phyloP scores from a whole-genome alignment of 2,329 filamentous ascomycete genomes.

The Colletotrichum horii region DNA sequence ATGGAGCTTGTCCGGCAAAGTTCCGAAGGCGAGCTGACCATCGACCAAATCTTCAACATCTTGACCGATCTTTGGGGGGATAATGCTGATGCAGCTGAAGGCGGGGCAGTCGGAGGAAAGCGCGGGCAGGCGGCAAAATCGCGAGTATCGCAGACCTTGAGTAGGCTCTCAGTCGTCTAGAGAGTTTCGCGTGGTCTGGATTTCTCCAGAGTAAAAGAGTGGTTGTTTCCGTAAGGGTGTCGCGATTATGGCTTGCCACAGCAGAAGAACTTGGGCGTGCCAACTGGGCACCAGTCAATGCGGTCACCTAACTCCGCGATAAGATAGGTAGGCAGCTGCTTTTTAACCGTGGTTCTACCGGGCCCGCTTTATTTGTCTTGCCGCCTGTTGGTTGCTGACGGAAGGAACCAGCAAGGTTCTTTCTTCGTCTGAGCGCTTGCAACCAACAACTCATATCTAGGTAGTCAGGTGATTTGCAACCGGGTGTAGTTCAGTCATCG shows the following conservation, averaged over 20 bases:
- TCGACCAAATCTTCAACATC: slow-evolving; percentile 99
- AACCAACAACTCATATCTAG: neutral
- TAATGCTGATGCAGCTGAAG: neutral
- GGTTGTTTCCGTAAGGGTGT: neutral
- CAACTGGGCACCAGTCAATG: slow-evolving; percentile 21
- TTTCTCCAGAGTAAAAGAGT: neutral
- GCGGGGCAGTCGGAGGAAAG: neutral
- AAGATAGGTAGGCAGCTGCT: slow-evolving; percentile 3
- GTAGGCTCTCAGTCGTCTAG: neutral
- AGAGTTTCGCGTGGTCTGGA: neutral
- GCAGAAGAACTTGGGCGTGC: neutral
- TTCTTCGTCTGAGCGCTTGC: neutral
- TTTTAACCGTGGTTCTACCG: neutral
- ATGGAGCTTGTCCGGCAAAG: neutral
- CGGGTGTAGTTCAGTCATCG: neutral
- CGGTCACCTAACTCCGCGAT: slow-evolving; percentile 20
- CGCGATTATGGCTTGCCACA: slow-evolving; percentile 16
- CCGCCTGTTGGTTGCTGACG: neutral
- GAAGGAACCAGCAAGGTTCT: neutral
- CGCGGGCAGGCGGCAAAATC: neutral
- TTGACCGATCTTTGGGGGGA: slow-evolving; percentile 42
- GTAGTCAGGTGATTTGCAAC: neutral
- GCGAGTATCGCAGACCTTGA: neutral
- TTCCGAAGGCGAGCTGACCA: slow-evolving; percentile 63
- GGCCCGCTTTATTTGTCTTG: neutral